These are phyloP conservation scores for Hydnomerulius pinastri DNA, from an alignment of 768 basidiomycete genomes.

Conservation along the genomic window DNA sequence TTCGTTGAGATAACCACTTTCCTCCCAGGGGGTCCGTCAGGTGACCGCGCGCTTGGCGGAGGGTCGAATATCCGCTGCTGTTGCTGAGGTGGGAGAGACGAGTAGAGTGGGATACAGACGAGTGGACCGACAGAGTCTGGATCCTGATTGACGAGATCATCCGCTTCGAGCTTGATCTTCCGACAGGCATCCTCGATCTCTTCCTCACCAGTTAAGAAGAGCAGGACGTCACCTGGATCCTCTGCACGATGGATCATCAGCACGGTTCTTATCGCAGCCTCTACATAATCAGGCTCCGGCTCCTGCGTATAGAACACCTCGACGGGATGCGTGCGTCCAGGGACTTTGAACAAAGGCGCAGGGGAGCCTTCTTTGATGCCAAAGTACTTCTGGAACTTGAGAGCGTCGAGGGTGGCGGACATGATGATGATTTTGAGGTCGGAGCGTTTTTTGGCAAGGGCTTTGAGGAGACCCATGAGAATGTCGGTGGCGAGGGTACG, in stretches of 20 bases:
- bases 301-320: constrained; percentile 94
- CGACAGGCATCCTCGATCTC: constrained; percentile 97
- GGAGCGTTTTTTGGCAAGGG: constrained; percentile 71
- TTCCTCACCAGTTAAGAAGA: constrained; percentile 98
- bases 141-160: constrained; percentile 74
- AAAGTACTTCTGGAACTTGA: constrained; percentile 98
- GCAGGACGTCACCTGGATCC: constrained; percentile 86
- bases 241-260: constrained; percentile 97
- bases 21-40: constrained; percentile 79
- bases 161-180: constrained; percentile 90
- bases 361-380: constrained; percentile 40
- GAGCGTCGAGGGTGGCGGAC: constrained; percentile 95
- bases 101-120: constrained; percentile 91
- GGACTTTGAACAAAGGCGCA: constrained; percentile 87
- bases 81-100: constrained; percentile 89
- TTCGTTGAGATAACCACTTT: constrained; percentile 97
- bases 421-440: constrained; percentile 98
- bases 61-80: constrained; percentile 98
- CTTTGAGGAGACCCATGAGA: constrained; percentile 94
- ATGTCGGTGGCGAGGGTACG: constrained; percentile 97
- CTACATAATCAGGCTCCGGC: constrained; percentile 94
- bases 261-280: constrained; percentile 94
- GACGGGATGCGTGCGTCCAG: constrained; percentile 92
- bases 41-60: constrained; percentile 60
- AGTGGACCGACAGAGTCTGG: constrained; percentile 82